Evolutionary conservation across 345 rosid genomes (phyloP), one percentile per base, ranked within the genome.

Genomic region (Laguncularia racemosa): DNA sequence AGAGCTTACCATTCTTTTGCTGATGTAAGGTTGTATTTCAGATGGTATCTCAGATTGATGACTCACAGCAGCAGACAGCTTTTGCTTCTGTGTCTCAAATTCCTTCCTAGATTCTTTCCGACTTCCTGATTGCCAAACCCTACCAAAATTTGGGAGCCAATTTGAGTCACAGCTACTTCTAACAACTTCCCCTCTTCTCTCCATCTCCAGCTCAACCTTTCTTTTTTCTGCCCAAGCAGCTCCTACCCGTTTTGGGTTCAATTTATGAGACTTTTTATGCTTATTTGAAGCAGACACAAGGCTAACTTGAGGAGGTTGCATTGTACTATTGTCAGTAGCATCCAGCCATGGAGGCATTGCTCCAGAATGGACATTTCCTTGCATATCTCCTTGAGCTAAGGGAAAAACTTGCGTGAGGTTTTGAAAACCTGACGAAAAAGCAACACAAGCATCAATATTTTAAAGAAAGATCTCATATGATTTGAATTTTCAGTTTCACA

Each of bases 101-200:
- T 95, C 91, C 76, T 84, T 90, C 66, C 92, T 78, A 18, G 96
- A 90, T 73, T 88, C 95, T 71, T 76, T 95, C 46, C 96, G 70
- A 65, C 83, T 79, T 58, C 96, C 97, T 52, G 92, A 84, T 67
- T 93, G 93, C 97, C 99, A 95, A 66, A 95, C 97, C 60, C 97
- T 81, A 64, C 97, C 97, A 70, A 93, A 90, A 64, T 87, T 80
- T 23, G 97, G 97, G 71, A 90, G 97, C 96, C 97, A 93, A 75
- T 75, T 70, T 57, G 82, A 59, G 65, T 78, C 81, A 61, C 54
- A 64, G 40, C 70, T 77, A 61, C 68, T 68, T 67, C 69, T 77
- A 53, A 62, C 70, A 51, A 67, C 63, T 56, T 73, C 88, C 56
- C 97, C 96, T 73, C 74, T 83, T 72, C 73, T 76, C 83, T 89